phyloP scores from a whole-genome alignment of 2,329 filamentous ascomycete species.

The Verticillium klebahnii region DNA sequence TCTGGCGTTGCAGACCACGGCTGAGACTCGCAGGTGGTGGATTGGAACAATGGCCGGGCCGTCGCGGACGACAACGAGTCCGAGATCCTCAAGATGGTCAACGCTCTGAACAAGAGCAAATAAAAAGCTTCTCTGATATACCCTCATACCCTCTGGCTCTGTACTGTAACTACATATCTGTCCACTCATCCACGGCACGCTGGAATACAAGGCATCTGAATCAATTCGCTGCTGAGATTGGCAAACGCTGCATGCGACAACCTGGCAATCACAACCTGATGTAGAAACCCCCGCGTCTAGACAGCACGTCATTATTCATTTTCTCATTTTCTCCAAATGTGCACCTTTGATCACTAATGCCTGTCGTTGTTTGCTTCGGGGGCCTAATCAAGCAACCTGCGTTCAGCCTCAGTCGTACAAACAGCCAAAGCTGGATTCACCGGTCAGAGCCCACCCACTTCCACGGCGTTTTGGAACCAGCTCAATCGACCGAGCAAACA shows the following conservation, averaged over 20 bases:
- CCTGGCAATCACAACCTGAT: background rate
- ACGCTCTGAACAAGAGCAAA: conserved; percentile 39
- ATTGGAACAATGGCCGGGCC: conserved; percentile 89
- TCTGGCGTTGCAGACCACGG: background rate
- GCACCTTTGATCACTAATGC: no score
- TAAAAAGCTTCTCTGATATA: conserved; percentile 10
- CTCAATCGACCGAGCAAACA: no score
- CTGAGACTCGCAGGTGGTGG: conserved; percentile 54
- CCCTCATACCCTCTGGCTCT: conserved; percentile 6
- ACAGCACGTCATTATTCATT: background rate
- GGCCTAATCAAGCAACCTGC: no score
- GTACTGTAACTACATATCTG: conserved; percentile 8
- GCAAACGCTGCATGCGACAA: no score
- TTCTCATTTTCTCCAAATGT: no score
- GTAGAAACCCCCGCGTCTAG: background rate
- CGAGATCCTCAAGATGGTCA: conserved; percentile 79
- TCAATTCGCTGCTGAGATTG: background rate
- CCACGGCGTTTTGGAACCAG: no score
- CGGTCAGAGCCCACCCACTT: no score
- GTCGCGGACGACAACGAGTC: conserved; percentile 77
- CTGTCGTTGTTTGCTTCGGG: no score
- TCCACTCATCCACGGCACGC: background rate
- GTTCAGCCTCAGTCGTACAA: no score
- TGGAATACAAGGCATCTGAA: background rate
- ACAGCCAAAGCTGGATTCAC: no score